Conservation (phyloP, 139 green algal genomes). For the Chlamydomonas applanata region DNA sequence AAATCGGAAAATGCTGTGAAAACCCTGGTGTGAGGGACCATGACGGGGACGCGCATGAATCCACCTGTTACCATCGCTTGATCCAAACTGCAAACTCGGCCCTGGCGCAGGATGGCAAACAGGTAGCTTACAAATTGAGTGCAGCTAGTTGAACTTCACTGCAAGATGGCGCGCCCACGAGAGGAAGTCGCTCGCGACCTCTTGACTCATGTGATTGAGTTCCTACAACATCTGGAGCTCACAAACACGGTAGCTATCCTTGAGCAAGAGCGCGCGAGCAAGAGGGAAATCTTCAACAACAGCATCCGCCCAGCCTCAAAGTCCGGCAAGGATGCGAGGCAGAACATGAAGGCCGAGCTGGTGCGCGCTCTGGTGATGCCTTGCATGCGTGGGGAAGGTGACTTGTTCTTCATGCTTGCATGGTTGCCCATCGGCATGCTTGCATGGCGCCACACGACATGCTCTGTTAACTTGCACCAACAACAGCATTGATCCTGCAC, state of each 20-base stretch:
- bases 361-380: conserved; percentile 2
- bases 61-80: no score
- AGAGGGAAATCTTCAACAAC: conserved; percentile 6
- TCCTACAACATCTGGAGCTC: conserved; percentile 17
- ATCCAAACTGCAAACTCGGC: no score
- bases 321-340: conserved; percentile 8
- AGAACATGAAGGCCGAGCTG: conserved; percentile 24
- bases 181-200: conserved; percentile 24
- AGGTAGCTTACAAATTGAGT: no score
- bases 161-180: no score
- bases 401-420: background rate
- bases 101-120: no score
- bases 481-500: no score
- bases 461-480: background rate
- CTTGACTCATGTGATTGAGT: conserved; percentile 18
- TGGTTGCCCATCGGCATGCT: no score
- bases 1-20: no score
- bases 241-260: conserved; percentile 9
- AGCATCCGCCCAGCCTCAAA: background rate
- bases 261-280: conserved; percentile 3
- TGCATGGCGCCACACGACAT: background rate
- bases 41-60: no score
- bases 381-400: no score
- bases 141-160: no score
- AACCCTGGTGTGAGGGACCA: no score